Percentiles rank a stretch among this genome's conserved stretches.
Conservation (phyloP, 345 rosid genomes). For the Turnera subulata region DNA sequence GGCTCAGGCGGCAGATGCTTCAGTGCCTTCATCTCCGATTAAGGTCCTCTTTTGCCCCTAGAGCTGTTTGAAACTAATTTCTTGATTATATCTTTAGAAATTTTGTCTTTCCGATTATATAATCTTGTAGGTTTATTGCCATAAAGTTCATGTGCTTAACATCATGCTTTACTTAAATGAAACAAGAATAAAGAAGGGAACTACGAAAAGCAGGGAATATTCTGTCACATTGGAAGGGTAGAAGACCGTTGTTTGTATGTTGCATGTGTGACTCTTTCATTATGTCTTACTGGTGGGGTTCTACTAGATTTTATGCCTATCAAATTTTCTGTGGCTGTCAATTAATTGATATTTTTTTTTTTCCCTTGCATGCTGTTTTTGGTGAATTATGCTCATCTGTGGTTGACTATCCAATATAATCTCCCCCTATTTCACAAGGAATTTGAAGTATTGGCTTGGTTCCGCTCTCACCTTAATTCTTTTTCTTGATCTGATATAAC, state of each 20-base stretch:
- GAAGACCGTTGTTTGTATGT: too few relatives aligned
- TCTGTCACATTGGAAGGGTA: too few relatives aligned
- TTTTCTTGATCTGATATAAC: slow-evolving; percentile 15
- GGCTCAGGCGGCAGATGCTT: slow-evolving; percentile 46
- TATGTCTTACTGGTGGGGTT: too few relatives aligned
- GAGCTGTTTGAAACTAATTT: neutral
- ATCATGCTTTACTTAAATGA: neutral
- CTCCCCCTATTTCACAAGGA: neutral
- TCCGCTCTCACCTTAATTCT: neutral
- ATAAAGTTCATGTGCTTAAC: neutral
- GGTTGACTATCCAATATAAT: too few relatives aligned
- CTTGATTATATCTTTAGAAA: neutral
- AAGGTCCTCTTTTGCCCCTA: slow-evolving; percentile 41
- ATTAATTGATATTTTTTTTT: too few relatives aligned
- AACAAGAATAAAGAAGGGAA: neutral
- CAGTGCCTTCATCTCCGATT: slow-evolving; percentile 68
- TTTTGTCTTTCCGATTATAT: neutral
- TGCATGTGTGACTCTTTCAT: too few relatives aligned
- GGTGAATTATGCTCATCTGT: too few relatives aligned
- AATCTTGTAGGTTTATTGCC: neutral
- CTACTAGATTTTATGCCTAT: too few relatives aligned
- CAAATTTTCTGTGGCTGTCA: too few relatives aligned
- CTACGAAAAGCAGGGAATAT: too few relatives aligned
- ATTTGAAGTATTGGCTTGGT: neutral
- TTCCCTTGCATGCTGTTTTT: too few relatives aligned